These are phyloP conservation scores for Fusarium floridanum DNA, from an alignment of 2,329 filamentous ascomycete genomes.

Conservation along the genomic window DNA sequence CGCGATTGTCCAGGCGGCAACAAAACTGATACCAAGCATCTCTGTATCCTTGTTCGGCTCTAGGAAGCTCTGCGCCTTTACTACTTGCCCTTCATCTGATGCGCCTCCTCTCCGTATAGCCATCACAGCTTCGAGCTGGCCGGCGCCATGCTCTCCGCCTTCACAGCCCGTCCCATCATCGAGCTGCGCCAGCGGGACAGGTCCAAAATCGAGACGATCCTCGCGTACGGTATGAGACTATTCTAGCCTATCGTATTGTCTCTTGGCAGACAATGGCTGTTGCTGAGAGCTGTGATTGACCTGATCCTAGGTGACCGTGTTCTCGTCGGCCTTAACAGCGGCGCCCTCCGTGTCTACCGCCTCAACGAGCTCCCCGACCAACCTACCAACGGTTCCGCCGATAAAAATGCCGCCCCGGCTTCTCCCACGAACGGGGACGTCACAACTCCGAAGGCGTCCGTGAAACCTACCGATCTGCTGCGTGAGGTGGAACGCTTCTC, in stretches of 20 bases:
- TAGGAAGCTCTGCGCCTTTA: background rate
- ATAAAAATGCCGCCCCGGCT: constrained; percentile 47
- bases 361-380: constrained; percentile 75
- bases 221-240: constrained; percentile 80
- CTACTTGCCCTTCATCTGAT: constrained; percentile 43
- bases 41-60: background rate
- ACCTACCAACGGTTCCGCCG: constrained; percentile 52
- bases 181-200: constrained; percentile 97
- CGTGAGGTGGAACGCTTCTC: constrained; percentile 97
- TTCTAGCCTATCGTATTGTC: background rate
- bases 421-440: constrained; percentile 47
- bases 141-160: constrained; percentile 91
- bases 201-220: constrained; percentile 95
- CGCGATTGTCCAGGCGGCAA: constrained; percentile 9
- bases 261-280: background rate
- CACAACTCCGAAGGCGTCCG: constrained; percentile 48
- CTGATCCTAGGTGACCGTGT: constrained; percentile 79
- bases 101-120: constrained; percentile 47
- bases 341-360: constrained; percentile 89
- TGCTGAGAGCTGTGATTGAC: constrained; percentile 13
- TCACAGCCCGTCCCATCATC: constrained; percentile 95
- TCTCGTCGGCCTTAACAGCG: constrained; percentile 91
- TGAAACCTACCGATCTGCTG: constrained; percentile 81
- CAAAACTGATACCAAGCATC: constrained; percentile 12
- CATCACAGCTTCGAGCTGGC: constrained; percentile 57